Base-by-base conservation (phyloP, 306 rosid species). In the Hippophae tibetana region DNA sequence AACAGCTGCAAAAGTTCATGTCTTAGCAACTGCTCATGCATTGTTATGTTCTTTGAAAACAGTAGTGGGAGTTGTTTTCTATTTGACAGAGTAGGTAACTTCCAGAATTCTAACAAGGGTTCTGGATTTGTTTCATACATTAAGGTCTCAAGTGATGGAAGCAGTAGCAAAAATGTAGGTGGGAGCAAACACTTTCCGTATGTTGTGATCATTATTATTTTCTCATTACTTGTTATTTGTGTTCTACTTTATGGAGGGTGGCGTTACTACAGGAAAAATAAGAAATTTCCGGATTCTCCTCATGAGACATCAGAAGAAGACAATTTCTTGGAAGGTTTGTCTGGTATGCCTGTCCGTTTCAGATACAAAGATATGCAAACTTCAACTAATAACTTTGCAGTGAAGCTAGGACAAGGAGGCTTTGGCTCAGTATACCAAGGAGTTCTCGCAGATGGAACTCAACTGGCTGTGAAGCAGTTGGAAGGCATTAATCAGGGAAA, bases 401-500 rank as follows among this genome's bases (percentile, higher is more conserved):
- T 71, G 68, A 92, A 82, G 80, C 96, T 92, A 41, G 99, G 99
- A 1, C 89, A 82, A 54, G 95, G 95, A 5, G 99, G 99, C 48
- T 92, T 92, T 50, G 96, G 99, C 23, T 88, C 96, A 3, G 96
- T 92, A 69, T 85, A 92, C 51, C 76, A 78, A 70, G 96, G 99
- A 42, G 76, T 49, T 68, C 81, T 85, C 47, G 74, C 73, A 2
- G 90, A 92, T 66, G 95, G 96, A 57, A 81, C 86, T 51, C 81
- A 67, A 62, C 5, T 92, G 60, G 99, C 99, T 6, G 95, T 92
- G 83, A 92, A 92, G 79, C 68, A 92, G 78, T 63, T 88, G 61
- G 99, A 88, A 78, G 73, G 89, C 59, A 80, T 83, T 47, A 96
- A 96, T 42, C 99, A 92, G 62, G 98, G 98, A 58, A 92, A 87